Evolutionary conservation across 2,329 filamentous ascomycete species (phyloP), one percentile per base, ranked within the genome.

Genomic region (Fusarium succisae): DNA sequence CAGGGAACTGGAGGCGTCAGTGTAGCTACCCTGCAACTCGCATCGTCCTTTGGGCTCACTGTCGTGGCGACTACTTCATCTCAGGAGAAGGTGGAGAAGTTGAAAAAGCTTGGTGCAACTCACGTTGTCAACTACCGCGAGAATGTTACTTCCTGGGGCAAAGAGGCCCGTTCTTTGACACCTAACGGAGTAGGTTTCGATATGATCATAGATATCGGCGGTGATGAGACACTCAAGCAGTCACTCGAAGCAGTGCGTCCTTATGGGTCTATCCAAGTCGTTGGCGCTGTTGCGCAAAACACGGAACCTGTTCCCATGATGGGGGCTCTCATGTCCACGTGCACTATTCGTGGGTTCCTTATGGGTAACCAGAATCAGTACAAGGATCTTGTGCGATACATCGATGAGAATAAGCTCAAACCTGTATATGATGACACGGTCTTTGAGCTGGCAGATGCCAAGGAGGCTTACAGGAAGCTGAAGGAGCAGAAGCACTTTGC

Each of bases 191-290:
- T 75, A 5, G 92, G 92, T 18, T 88, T 92, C 13, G 87, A 93
- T 75, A 85, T 91, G 69, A 83, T 93, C 44, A 77, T 92, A 44
- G 92, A 94, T 75, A 87, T 93, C n/a, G 91, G 90, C 18, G 91
- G 91, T 0, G 84, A 89, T 1, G 86, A 84, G n/a, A 92, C 91
- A 0, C 85, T 93, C 72, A 76, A 82, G 7, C 85, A 91, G 77
- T 87, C 85, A 6, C 81, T 92, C 45, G 86, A 86, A 71, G 87
- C 87, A 4, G 82, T 90, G 2, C 73, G 79, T 1, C 61, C 76
- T 0, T 79, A 82, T 20, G 83, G 83, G 0, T n/a, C 82, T 9
- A 68, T 86, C 28, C 66, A 72, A 6, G 45, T 82, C 5, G 72
- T 80, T 17, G 83, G 83, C 1, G 70, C 78, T 13, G 73, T 84